Base-by-base conservation (phyloP, 768 basidiomycete species). In the Collybiopsis confluens region DNA sequence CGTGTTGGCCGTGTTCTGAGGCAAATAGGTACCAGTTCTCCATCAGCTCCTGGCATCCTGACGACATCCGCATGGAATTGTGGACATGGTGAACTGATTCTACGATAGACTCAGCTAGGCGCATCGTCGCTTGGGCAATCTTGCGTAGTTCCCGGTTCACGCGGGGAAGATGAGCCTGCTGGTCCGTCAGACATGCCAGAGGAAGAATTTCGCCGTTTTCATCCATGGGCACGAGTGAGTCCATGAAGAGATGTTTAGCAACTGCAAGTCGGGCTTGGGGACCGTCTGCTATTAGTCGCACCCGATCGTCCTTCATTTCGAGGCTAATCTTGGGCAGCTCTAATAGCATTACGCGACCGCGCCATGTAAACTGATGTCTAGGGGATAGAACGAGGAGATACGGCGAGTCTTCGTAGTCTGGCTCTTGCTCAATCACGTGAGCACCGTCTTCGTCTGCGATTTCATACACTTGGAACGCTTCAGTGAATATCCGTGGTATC, bases 11-110 rank as follows among this genome's bases (percentile, higher is more conserved):
- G 65, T 97, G 92, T 60, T 98, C 93, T 11, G 95, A 93, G n/a
- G 94, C 93, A 64, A 97, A 98, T 24, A 84, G 70, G 63, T 91
- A 98, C 93, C 96, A 99, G 65, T 90, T 95, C 59, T 90, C 91
- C 53, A 93, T 74, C 36, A 94, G 72, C 58, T 97, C 95, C 64
- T 95, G 94, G 52, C 83, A 84, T 36, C 80, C 85, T 30, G 72
- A 70, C 1, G 82, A 75, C 40, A 78, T 73, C 27, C 73, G 73
- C 50, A 93, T 73, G 2, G 87, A 82, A 35, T 73, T 78, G 28
- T 87, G 85, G 18, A 98, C 92, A 55, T 90, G 81, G 56, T 94
- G 86, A 7, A 96, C 90, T 0, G 97, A 96, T 58, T 90, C 86
- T 35, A 97, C 86, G 60, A 98, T 94, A 6, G 88, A 89, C 67